Conservation (phyloP, 2,329 filamentous ascomycete species). For the Penicillium sclerotigenum region DNA sequence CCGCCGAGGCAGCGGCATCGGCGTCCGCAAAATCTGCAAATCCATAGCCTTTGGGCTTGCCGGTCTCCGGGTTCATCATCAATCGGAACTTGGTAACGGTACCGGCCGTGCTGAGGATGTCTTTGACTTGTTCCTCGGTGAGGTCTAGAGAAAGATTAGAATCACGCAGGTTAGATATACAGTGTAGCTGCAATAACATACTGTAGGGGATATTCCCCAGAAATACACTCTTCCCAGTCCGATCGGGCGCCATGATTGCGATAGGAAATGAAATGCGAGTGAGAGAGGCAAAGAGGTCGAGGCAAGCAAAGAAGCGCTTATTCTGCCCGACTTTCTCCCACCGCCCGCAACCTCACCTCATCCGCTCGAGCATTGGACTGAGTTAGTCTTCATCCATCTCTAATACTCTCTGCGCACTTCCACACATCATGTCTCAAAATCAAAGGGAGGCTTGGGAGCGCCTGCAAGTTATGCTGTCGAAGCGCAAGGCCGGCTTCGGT, state of each 20-base stretch:
- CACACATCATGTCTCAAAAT: conserved; percentile 48
- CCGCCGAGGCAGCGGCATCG: conserved; percentile 87
- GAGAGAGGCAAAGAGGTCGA: conserved; percentile 7
- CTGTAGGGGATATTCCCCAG: conserved; percentile 63
- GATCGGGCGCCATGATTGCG: conserved; percentile 44
- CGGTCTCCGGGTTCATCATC: conserved; percentile 93
- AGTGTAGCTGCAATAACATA: conserved; percentile 45
- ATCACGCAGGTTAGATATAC: not conserved
- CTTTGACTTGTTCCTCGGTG: conserved; percentile 91
- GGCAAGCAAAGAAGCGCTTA: conserved; percentile 11
- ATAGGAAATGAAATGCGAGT: conserved; percentile 5
- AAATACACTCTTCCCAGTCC: conserved; percentile 47
- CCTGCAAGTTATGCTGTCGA: conserved; percentile 61
- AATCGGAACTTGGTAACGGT: conserved; percentile 89
- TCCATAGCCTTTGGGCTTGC: conserved; percentile 91
- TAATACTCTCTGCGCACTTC: conserved; percentile 17
- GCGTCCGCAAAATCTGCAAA: conserved; percentile 94
- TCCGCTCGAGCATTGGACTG: conserved; percentile 21
- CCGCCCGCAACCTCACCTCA: conserved; percentile 26
- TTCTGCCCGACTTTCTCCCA: conserved; percentile 31
- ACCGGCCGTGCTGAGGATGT: conserved; percentile 87
- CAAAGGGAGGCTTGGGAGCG: conserved; percentile 65
- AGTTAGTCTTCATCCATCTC: conserved; percentile 23
- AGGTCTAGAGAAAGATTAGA: conserved; percentile 60
- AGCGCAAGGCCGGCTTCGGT: conserved; percentile 43